Evolutionary conservation across 129 eudicot species (phyloP), one percentile per base, ranked within the genome.

Genomic region (Glebionis coronaria): DNA sequence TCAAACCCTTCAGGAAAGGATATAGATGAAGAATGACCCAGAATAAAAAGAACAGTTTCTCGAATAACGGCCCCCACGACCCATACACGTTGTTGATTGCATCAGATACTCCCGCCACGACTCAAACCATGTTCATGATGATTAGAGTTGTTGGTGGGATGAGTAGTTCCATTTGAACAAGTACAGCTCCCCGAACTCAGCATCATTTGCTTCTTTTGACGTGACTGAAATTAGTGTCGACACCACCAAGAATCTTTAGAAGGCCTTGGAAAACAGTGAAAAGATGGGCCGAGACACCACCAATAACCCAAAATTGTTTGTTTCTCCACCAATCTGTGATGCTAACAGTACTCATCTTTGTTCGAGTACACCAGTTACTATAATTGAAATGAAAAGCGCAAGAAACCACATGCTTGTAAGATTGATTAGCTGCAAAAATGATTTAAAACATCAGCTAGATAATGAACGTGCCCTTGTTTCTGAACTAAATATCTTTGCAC

Each of bases 301-400:
- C n/a, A n/a, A n/a, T n/a, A n/a, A n/a, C n/a, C n/a, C n/a, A n/a
- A n/a, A n/a, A n/a, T n/a, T n/a, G n/a, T n/a, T n/a, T n/a, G n/a
- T 92, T 92, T 4, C 98, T 72, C 98, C 98, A 92, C 95, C 95
- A 88, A 74, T 86, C 98, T 61, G 82, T 83, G 68, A 92, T 92
- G 95, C 98, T 86, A n/a, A 92, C 98, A 0, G 83, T 81, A 42
- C 96, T 88, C 98, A 92, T 53, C 98, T 71, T n/a, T 88, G 96
- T 79, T 92, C 96, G 4, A 92, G 91, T 18, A 92, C n/a, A n/a
- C n/a, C n/a, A n/a, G n/a, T n/a, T n/a, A n/a, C n/a, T n/a, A n/a
- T n/a, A n/a, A n/a, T n/a, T 59, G 98, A 86, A 45, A 92, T 61
- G 82, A 92, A 92, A 63, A 92, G 98, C 1, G 90, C 98, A 9